Percentiles rank a stretch among this genome's conserved stretches.
Conservation (phyloP, 495 filamentous ascomycete species). For the Thermothielavioides terrestris region DNA sequence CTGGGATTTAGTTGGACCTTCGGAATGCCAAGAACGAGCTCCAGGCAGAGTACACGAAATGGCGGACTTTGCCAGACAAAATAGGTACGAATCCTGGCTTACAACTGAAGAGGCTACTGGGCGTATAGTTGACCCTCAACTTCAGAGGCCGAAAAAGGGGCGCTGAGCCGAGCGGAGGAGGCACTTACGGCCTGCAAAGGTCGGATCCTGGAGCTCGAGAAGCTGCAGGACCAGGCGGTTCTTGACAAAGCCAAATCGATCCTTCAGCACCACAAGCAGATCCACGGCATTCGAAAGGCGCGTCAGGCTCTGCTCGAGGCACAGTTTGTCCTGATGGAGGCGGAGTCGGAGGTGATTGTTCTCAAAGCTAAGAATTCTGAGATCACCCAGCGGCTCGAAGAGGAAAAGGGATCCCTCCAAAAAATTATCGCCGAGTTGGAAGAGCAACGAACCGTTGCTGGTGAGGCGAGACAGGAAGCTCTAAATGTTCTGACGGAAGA, state of each 20-base stretch:
- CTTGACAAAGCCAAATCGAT: conserved; percentile 55
- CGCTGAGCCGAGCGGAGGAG: conserved; percentile 34
- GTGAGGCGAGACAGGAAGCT: conserved; percentile 11
- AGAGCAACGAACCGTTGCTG: conserved; percentile 24
- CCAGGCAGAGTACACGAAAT: conserved; percentile 56
- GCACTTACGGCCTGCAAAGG: conserved; percentile 26
- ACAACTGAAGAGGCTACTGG: too few relatives aligned
- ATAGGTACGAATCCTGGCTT: conserved; percentile 52
- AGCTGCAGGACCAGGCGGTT: conserved; percentile 45
- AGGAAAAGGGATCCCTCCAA: conserved; percentile 18
- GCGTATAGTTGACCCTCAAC: conserved; percentile 17
- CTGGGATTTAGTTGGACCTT: conserved; percentile 23
- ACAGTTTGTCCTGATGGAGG: conserved; percentile 65
- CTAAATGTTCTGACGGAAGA: conserved; percentile 13
- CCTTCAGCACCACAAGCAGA: conserved; percentile 49
- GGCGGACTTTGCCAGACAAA: conserved; percentile 57
- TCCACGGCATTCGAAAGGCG: conserved; percentile 48
- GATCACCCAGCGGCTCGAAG: conserved; percentile 46
- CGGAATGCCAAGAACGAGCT: conserved; percentile 35
- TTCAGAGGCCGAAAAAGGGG: conserved; percentile 46
- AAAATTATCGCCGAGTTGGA: conserved; percentile 14
- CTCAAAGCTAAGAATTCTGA: conserved; percentile 54
- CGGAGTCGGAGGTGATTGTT: conserved; percentile 61
- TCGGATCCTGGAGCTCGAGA: conserved; percentile 22
- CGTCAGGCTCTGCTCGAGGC: conserved; percentile 58